These are phyloP conservation scores for Moricandia arvensis DNA, from an alignment of 345 rosid genomes.

Conservation along the genomic window DNA sequence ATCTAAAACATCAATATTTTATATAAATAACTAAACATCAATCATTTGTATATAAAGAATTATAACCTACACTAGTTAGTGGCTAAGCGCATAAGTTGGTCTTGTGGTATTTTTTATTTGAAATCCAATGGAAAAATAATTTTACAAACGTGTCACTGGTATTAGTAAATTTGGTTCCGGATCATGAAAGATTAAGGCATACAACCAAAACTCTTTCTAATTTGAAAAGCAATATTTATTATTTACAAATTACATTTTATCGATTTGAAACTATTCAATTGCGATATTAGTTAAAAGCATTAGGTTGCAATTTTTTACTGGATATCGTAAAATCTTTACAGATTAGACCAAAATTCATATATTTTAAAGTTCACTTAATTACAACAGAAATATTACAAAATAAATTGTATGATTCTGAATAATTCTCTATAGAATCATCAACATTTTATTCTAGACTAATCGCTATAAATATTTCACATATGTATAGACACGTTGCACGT, in stretches of 20 bases:
- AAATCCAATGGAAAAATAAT: no score
- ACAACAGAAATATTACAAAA: background rate
- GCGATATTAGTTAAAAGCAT: background rate
- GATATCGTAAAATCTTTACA: background rate
- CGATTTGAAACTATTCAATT: background rate
- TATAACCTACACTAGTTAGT: no score
- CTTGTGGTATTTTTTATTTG: no score
- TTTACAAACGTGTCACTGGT: no score
- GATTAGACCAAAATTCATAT: background rate
- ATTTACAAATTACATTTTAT: background rate
- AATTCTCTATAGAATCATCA: background rate
- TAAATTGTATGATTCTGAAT: background rate
- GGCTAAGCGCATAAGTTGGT: no score
- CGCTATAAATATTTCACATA: background rate
- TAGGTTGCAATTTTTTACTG: background rate
- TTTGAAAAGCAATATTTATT: background rate
- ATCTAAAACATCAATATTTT: no score
- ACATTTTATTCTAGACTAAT: background rate
- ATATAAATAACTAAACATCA: no score
- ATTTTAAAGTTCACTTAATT: background rate
- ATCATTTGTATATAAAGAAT: no score
- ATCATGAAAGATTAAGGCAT: no score
- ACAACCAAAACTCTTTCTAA: no score
- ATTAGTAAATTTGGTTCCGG: no score
- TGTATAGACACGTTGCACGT: constrained; percentile 2